phyloP scores from a whole-genome alignment of 1,284 basidiomycete species.

The Naganishia cerealis region DNA sequence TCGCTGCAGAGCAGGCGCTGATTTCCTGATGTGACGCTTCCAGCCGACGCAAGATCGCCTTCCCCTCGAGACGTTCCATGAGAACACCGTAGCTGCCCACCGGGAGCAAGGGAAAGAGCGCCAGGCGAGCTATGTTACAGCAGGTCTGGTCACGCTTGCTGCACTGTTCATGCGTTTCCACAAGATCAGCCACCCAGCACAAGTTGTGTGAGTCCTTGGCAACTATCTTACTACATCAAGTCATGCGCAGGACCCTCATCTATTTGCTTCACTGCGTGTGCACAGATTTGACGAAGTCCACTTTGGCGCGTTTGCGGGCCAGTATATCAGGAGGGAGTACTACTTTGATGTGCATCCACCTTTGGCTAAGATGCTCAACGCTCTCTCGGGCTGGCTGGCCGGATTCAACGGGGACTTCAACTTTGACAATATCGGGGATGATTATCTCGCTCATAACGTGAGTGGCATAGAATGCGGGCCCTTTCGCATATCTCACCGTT shows the following conservation, averaged over 20 bases:
- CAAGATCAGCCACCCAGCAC: conserved; percentile 87
- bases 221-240: not conserved
- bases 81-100: not conserved
- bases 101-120: not conserved
- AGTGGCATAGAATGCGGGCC: conserved; percentile 27
- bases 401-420: conserved; percentile 92
- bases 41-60: not conserved
- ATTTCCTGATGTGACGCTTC: not conserved
- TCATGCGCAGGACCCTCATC: conserved; percentile 11
- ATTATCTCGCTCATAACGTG: conserved; percentile 59
- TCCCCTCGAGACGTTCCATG: conserved; percentile 12
- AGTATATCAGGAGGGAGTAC: conserved; percentile 87
- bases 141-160: conserved; percentile 4
- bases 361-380: conserved; percentile 88
- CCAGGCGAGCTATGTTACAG: conserved; percentile 4
- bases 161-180: conserved; percentile 84
- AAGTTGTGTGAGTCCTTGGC: conserved; percentile 76
- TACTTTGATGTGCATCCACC: conserved; percentile 99
- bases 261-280: not conserved
- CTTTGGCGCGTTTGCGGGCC: conserved; percentile 84
- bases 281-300: conserved; percentile 92
- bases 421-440: conserved; percentile 94
- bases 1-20: not conserved
- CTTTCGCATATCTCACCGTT: not conserved
- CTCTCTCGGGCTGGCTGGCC: conserved; percentile 89